Conservation (phyloP, 2,329 filamentous ascomycete genomes). For the Pyrenochaeta sp. region DNA sequence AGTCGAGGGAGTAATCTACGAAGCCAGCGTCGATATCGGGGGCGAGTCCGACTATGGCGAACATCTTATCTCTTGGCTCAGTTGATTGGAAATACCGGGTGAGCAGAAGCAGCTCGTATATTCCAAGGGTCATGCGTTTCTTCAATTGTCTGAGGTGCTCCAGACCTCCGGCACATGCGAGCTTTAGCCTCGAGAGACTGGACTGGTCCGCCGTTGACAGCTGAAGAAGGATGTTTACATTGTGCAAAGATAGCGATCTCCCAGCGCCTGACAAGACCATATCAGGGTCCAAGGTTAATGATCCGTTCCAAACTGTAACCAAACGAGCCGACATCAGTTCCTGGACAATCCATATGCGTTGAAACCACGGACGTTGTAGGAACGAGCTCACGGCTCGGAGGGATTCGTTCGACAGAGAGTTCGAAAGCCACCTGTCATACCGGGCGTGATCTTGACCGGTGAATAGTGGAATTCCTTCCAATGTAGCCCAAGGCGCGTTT, state of each 20-base stretch:
- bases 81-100: constrained; percentile 7
- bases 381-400: constrained; percentile 8
- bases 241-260: neutral
- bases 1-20: neutral
- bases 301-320: neutral
- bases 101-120: neutral
- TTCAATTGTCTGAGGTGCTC: neutral
- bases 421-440: neutral
- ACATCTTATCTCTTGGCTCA: constrained; percentile 9
- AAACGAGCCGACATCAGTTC: neutral
- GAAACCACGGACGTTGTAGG: constrained; percentile 10
- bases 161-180: neutral
- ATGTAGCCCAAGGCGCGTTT: constrained; percentile 7
- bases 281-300: neutral
- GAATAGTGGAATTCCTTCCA: neutral
- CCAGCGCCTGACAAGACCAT: neutral
- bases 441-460: neutral
- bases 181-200: neutral
- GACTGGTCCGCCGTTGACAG: neutral
- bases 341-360: constrained; percentile 13
- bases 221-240: neutral
- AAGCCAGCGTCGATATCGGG: neutral
- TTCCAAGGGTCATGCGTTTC: neutral
- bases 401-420: neutral
- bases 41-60: constrained; percentile 10